A percentile compares a stretch with the other conserved stretches of the same genome.
phyloP scores from a whole-genome alignment of 805 yeast species.

The Maudiozyma turicensis region DNA sequence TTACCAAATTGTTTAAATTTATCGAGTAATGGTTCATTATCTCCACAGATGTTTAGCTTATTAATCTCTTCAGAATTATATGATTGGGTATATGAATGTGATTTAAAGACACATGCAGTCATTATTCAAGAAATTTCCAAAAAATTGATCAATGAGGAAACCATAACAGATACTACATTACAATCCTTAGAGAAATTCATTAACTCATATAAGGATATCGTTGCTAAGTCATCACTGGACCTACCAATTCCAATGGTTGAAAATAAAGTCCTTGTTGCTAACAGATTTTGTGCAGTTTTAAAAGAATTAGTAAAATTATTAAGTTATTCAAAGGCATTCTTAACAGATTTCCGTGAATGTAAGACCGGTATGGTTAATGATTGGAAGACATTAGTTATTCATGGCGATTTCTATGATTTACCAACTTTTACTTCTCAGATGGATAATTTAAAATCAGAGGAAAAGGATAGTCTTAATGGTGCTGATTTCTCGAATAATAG shows the following conservation, averaged over 20 bases:
- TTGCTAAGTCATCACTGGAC: conserved; percentile 31
- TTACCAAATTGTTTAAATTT: conserved; percentile 43
- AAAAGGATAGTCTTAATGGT: not conserved
- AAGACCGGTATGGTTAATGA: conserved; percentile 1
- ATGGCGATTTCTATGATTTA: conserved; percentile 1
- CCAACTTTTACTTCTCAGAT: not conserved
- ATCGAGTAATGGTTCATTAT: conserved; percentile 43
- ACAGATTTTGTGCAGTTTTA: conserved; percentile 41
- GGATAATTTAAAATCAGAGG: not conserved
- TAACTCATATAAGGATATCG: conserved; percentile 35
- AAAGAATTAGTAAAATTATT: conserved; percentile 42
- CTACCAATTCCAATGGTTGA: conserved; percentile 42
- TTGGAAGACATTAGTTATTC: not conserved
- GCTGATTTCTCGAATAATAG: not conserved
- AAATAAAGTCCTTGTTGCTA: conserved; percentile 43
- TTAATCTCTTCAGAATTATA: conserved; percentile 38
- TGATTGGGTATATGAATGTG: conserved; percentile 65
- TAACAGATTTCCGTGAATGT: not conserved
- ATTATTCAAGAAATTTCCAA: conserved; percentile 51
- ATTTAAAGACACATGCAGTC: conserved; percentile 44
- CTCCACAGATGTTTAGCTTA: conserved; percentile 51
- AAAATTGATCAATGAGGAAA: conserved; percentile 37
- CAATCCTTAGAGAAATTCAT: conserved; percentile 51
- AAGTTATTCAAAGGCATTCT: conserved; percentile 31
- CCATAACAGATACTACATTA: conserved; percentile 7